A percentile compares a stretch with the other conserved stretches of the same genome.
Evolutionary conservation across 306 rosid genomes (phyloP).

Genomic region (Medicago arabica): DNA sequence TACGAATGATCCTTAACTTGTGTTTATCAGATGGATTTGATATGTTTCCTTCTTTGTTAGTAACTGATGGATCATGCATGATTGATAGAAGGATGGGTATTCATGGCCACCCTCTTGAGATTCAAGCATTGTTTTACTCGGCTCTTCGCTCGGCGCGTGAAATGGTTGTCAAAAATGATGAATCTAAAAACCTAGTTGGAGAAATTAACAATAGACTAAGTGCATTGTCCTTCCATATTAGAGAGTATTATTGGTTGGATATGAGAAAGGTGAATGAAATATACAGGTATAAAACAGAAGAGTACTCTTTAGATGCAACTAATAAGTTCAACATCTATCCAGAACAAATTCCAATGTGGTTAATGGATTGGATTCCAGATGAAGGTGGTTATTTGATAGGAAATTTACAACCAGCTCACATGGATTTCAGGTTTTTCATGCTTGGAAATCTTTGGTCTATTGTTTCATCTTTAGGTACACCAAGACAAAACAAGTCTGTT

Average conservation of each 20-base stretch:
- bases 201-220: constrained; percentile 89
- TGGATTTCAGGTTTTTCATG: constrained; percentile 96
- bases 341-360: constrained; percentile 93
- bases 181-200: constrained; percentile 67
- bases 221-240: constrained; percentile 86
- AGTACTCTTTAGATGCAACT: constrained; percentile 84
- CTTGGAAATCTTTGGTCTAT: constrained; percentile 97
- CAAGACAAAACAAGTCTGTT: constrained; percentile 77
- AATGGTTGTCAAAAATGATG: constrained; percentile 68
- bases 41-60: constrained; percentile 93
- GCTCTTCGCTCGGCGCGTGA: constrained; percentile 91
- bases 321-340: constrained; percentile 98
- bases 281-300: constrained; percentile 95
- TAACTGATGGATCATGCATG: constrained; percentile 99
- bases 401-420: constrained; percentile 96
- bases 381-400: constrained; percentile 91
- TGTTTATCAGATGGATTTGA: constrained; percentile 93
- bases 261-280: constrained; percentile 88
- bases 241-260: constrained; percentile 97
- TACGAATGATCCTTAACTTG: constrained; percentile 86
- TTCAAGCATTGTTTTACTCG: constrained; percentile 94
- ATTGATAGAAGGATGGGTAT: constrained; percentile 98
- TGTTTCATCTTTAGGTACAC: constrained; percentile 89
- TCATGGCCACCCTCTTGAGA: constrained; percentile 98
- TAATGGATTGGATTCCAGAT: constrained; percentile 96